phyloP scores from a whole-genome alignment of 306 rosid genomes.

The Dalbergia cochinchinensis region DNA sequence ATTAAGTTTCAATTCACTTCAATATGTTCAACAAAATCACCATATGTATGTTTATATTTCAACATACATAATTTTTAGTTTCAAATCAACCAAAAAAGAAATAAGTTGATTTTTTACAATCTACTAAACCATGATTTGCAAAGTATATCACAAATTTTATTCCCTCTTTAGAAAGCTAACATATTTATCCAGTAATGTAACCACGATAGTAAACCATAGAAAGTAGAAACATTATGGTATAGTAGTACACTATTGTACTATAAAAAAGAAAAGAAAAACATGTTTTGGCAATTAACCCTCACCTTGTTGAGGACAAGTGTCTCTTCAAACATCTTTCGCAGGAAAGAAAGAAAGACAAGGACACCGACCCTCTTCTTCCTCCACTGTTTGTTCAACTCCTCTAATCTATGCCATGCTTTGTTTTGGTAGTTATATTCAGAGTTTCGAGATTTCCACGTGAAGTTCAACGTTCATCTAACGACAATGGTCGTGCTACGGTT shows the following conservation, averaged over 20 bases:
- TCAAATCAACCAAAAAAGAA: too few relatives aligned
- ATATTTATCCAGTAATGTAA: too few relatives aligned
- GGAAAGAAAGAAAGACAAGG: constrained; percentile 16
- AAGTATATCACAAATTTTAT: background rate
- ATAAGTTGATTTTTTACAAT: too few relatives aligned
- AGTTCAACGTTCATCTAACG: constrained; percentile 29
- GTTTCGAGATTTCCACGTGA: constrained; percentile 45
- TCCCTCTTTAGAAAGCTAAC: background rate
- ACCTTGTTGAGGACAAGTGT: constrained; percentile 44
- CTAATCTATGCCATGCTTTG: background rate
- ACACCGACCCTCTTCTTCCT: constrained; percentile 36
- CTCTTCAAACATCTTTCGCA: constrained; percentile 38
- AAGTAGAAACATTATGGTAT: background rate
- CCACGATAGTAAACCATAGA: background rate
- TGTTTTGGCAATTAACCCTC: background rate
- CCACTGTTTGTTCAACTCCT: constrained; percentile 18
- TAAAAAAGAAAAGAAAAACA: background rate
- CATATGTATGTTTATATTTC: too few relatives aligned
- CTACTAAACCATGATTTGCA: background rate
- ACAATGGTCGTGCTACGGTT: constrained; percentile 18
- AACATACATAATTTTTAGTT: too few relatives aligned
- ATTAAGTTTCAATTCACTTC: background rate
- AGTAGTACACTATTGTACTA: background rate
- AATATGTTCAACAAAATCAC: background rate
- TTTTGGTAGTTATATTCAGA: constrained; percentile 26